These are phyloP conservation scores for Rhynchosporium agropyri DNA, from an alignment of 2,329 filamentous ascomycete genomes.

Conservation along the genomic window DNA sequence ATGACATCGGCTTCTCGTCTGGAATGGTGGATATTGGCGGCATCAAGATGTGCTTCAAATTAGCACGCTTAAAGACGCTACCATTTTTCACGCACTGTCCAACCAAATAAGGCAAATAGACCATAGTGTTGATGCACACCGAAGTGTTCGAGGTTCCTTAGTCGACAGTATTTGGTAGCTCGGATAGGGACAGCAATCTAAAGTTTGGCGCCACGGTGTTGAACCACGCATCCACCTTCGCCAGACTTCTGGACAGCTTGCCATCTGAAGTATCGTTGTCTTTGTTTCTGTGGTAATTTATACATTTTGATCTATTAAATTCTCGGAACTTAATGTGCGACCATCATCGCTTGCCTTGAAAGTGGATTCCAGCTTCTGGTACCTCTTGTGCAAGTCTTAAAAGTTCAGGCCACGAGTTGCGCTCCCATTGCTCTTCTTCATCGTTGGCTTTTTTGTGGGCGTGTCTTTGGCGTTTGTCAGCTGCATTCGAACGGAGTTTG, in stretches of 20 bases:
- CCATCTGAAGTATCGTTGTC: constrained; percentile 10
- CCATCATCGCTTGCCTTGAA: constrained; percentile 57
- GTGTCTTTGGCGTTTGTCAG: background rate
- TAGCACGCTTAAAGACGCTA: constrained; percentile 64
- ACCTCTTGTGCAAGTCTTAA: constrained; percentile 62
- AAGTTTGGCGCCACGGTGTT: constrained; percentile 71
- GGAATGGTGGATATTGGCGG: constrained; percentile 59
- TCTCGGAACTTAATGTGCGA: background rate
- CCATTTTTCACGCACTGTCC: constrained; percentile 76
- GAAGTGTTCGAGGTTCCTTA: constrained; percentile 74
- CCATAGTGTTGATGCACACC: constrained; percentile 84
- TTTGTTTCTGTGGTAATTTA: constrained; percentile 12
- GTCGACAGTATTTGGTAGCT: constrained; percentile 68
- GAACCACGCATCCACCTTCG: constrained; percentile 58
- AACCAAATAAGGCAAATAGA: constrained; percentile 84
- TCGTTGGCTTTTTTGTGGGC: constrained; percentile 9
- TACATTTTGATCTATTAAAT: background rate
- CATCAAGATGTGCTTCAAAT: constrained; percentile 72
- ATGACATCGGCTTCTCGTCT: constrained; percentile 65
- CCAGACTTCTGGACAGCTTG: constrained; percentile 7
- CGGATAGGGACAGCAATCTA: constrained; percentile 56
- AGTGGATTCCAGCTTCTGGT: constrained; percentile 79
- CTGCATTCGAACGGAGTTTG: background rate
- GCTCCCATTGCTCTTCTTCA: constrained; percentile 53
- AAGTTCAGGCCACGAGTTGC: constrained; percentile 65